phyloP scores from a whole-genome alignment of 2,329 filamentous ascomycete species.

The Acrodontium crateriforme region DNA sequence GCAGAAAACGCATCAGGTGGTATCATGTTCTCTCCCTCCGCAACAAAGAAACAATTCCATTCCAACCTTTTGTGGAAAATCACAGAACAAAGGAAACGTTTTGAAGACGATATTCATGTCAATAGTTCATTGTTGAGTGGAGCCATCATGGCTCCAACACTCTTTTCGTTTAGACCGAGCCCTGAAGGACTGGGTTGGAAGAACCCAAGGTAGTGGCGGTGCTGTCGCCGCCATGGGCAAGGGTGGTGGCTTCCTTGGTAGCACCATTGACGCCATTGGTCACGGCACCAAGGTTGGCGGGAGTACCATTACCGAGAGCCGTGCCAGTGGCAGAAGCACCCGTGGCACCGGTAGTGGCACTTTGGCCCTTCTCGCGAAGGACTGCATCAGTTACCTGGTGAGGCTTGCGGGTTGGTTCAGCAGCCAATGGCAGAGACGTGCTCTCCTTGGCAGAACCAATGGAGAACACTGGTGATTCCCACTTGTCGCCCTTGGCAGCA shows the following conservation, averaged over 20 bases:
- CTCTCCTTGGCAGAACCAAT: constrained; percentile 67
- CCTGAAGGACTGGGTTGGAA: constrained; percentile 31
- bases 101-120: no score
- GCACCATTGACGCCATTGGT: constrained; percentile 19
- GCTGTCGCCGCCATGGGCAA: constrained; percentile 7
- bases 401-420: constrained; percentile 44
- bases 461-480: constrained; percentile 89
- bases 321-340: constrained; percentile 5
- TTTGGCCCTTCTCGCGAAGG: constrained; percentile 7
- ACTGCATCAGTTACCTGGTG: constrained; percentile 32
- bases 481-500: constrained; percentile 75
- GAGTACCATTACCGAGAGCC: constrained; percentile 16
- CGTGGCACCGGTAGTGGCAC: constrained; percentile 3
- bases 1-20: no score
- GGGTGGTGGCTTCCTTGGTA: constrained; percentile 5
- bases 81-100: no score
- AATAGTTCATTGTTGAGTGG: no score
- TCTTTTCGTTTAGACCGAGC: constrained; percentile 24
- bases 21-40: no score
- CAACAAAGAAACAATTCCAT: no score
- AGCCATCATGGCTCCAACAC: no score
- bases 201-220: constrained; percentile 28
- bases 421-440: constrained; percentile 49
- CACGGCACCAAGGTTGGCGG: constrained; percentile 32
- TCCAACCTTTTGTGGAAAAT: no score